Percentiles rank a stretch among this genome's conserved stretches.
These are phyloP conservation scores for Cladosporium sp. DNA, from an alignment of 2,329 filamentous ascomycete genomes.

Conservation along the genomic window DNA sequence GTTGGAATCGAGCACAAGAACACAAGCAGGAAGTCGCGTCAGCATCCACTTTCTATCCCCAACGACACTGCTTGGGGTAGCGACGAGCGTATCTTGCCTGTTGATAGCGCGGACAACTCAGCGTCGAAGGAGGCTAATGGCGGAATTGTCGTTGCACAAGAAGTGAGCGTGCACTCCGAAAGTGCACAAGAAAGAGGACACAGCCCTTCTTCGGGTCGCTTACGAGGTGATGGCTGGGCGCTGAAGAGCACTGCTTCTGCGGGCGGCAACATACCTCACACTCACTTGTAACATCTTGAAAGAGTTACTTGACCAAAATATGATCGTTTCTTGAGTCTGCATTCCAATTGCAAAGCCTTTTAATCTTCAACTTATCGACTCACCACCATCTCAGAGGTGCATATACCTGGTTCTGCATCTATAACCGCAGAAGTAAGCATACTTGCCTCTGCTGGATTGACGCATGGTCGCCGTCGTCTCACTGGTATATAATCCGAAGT, in stretches of 20 bases:
- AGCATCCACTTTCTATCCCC: neutral
- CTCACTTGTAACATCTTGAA: no score
- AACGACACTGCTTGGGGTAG: slow-evolving; percentile 3
- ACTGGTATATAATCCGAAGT: no score
- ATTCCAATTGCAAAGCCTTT: no score
- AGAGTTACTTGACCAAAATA: no score
- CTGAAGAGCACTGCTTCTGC: neutral
- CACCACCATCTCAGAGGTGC: no score
- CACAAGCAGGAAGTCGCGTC: neutral
- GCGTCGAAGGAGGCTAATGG: neutral
- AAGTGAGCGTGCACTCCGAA: slow-evolving; percentile 1
- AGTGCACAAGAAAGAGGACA: neutral
- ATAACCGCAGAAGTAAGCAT: no score
- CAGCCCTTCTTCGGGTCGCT: neutral
- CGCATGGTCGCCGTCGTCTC: no score
- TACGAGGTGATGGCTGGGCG: neutral
- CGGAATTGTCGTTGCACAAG: neutral
- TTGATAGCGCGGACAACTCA: neutral
- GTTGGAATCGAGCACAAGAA: neutral
- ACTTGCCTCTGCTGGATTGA: no score
- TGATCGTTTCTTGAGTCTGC: no score
- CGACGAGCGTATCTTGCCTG: slow-evolving; percentile 2
- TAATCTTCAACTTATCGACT: no score
- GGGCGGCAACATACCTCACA: neutral
- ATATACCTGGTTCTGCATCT: no score